Evolutionary conservation across 441 rosid genomes (phyloP), one percentile per base, ranked within the genome.

Genomic region (Isatis lusitanica): DNA sequence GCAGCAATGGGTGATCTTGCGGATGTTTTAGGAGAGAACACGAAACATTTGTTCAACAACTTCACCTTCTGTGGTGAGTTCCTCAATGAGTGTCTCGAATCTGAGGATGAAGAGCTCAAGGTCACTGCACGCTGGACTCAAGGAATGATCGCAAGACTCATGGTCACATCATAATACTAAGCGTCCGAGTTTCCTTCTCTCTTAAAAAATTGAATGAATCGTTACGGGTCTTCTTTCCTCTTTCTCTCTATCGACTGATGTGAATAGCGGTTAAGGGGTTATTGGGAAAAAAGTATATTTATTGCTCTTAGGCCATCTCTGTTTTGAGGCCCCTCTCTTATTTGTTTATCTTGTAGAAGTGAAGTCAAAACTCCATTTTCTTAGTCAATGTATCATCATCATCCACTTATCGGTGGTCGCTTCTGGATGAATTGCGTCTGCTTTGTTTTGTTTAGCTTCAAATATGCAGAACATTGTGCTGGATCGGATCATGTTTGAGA

Each of bases 1-100:
- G 98, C 95, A 0, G 97, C 93, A 60, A 87, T 90, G 88, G 98
- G 98, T 28, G 97, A 94, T 83, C 90, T 94, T 15, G 98, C 97
- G 0, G 97, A 92, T 55, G 92, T 92, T 7, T 86, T 92, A 17
- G 98, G 98, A 62, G 74, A 90, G 8, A 86, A 88, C 79, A 84
- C 82, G 21, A 92, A 90, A 82, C 70, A 83, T 13, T 73, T 92
- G 78, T 90, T 94, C 74, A 87, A 52, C 36, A 90, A 87, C 73
- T 84, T 81, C 30, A 59, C 83, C 0, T 94, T 88, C 83, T 90
- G 71, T 39, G 73, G 67, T 48, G 91, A 90, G 38, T 88, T 94
- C 68, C 78, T 94, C 2, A 84, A 84, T 3, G 92, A 90, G 78
- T 94, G 98, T 75, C 89, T 90, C 11, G 80, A 81, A 48, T 88